Conservation (phyloP, 2,329 filamentous ascomycete genomes). For the Ceratocystis colombiana region DNA sequence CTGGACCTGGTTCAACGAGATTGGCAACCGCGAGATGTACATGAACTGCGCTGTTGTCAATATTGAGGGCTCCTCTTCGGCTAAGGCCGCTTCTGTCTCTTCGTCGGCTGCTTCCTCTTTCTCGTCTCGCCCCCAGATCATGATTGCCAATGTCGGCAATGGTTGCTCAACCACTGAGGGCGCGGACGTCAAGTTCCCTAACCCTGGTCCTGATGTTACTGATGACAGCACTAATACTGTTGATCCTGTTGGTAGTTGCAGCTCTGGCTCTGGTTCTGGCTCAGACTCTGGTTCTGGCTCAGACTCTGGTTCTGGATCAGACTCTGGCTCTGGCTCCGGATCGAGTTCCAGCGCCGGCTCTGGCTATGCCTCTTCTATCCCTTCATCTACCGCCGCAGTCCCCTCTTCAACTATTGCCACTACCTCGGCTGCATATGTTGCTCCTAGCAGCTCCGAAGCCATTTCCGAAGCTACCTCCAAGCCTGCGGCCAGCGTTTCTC, state of each 20-base stretch:
- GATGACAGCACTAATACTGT: slow-evolving; percentile 32
- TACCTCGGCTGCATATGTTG: background rate
- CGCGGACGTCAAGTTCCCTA: slow-evolving; percentile 53
- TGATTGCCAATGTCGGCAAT: slow-evolving; percentile 57
- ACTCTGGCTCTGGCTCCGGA: slow-evolving; percentile 2
- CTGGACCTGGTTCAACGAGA: slow-evolving; percentile 69
- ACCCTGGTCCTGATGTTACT: slow-evolving; percentile 50
- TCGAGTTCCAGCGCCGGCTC: slow-evolving; percentile 1
- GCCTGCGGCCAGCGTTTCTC: slow-evolving; percentile 24
- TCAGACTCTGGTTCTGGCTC: slow-evolving; percentile 25
- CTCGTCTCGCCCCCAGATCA: slow-evolving; percentile 53
- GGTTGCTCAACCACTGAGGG: slow-evolving; percentile 50
- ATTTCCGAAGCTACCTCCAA: slow-evolving; percentile 24
- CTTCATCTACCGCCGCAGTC: slow-evolving; percentile 27
- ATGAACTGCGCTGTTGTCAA: slow-evolving; percentile 71
- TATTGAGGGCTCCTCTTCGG: slow-evolving; percentile 38
- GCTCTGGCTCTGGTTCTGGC: slow-evolving; percentile 28
- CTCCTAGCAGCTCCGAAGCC: background rate
- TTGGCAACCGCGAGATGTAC: slow-evolving; percentile 76
- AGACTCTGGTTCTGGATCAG: slow-evolving; percentile 24
- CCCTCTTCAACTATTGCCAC: slow-evolving; percentile 27
- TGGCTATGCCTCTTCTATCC: slow-evolving; percentile 27
- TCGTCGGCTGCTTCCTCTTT: slow-evolving; percentile 35
- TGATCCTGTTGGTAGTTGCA: slow-evolving; percentile 34
- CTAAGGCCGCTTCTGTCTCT: slow-evolving; percentile 23